Percentiles rank a stretch among this genome's conserved stretches.
Conservation (phyloP, 148 eudicot species). For the Camellia japonica region DNA sequence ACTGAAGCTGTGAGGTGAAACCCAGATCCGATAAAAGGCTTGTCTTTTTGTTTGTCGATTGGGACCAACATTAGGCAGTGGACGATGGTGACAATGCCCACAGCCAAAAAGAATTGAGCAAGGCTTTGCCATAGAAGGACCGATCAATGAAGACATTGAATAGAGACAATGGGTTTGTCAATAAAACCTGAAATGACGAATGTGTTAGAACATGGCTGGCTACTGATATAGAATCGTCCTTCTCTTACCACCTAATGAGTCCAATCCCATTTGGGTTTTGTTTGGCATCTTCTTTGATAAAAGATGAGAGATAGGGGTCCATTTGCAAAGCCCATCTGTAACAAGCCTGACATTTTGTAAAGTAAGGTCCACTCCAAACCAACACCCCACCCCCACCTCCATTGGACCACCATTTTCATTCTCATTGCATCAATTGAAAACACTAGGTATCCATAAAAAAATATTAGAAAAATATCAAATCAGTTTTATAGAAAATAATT, state of each 20-base stretch:
- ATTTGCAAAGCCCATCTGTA: background rate
- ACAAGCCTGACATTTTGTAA: background rate
- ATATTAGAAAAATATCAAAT: too few species aligned
- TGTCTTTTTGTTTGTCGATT: background rate
- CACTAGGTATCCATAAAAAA: too few species aligned
- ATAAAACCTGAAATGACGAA: constrained; percentile 8
- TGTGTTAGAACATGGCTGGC: too few species aligned
- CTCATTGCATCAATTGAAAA: too few species aligned
- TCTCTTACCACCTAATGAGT: background rate
- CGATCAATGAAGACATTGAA: background rate
- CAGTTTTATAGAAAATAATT: too few species aligned
- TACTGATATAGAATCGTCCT: background rate
- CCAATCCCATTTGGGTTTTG: background rate
- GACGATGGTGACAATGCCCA: background rate
- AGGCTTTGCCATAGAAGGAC: background rate
- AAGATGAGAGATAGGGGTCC: background rate
- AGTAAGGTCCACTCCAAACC: background rate
- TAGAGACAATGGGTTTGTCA: background rate
- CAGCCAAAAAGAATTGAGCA: too few species aligned
- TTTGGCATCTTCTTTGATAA: background rate
- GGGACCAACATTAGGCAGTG: background rate
- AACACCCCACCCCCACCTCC: background rate
- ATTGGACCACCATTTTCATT: background rate
- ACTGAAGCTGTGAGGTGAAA: background rate
- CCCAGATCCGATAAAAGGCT: background rate